Percentiles rank a stretch among this genome's conserved stretches.
phyloP scores from a whole-genome alignment of 2,329 filamentous ascomycete genomes.

The Blastomyces gilchristii region DNA sequence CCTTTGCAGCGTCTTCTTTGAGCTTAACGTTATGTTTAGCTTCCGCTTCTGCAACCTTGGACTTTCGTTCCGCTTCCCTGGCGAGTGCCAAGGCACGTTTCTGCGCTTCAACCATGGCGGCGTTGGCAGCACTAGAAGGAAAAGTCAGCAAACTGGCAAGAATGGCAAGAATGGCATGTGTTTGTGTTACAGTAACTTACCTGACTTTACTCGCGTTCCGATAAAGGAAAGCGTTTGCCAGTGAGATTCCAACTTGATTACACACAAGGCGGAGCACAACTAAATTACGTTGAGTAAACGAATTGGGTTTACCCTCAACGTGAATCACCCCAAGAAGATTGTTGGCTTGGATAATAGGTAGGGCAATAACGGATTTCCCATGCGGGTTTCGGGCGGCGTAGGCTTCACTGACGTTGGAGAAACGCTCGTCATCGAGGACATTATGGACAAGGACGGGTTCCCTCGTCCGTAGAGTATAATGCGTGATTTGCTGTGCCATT shows the following conservation, averaged over 20 bases:
- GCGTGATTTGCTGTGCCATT: conserved; percentile 51
- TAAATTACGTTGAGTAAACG: conserved; percentile 51
- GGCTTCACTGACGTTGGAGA: conserved; percentile 49
- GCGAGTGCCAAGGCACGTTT: conserved; percentile 53
- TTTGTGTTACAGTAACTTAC: conserved; percentile 9
- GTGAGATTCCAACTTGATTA: conserved; percentile 54
- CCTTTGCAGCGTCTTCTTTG: conserved; percentile 56
- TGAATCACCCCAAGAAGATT: conserved; percentile 52
- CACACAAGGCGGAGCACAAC: conserved; percentile 47
- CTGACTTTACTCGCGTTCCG: conserved; percentile 50
- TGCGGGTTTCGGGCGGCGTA: conserved; percentile 47
- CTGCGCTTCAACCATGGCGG: conserved; percentile 56
- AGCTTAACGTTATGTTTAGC: conserved; percentile 55
- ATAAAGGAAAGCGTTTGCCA: conserved; percentile 55
- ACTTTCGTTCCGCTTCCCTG: conserved; percentile 52
- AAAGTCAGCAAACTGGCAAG: conserved; percentile 7
- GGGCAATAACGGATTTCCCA: conserved; percentile 50
- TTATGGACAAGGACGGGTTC: conserved; percentile 56
- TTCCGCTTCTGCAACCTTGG: conserved; percentile 54
- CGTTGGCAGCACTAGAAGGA: conserved; percentile 44
- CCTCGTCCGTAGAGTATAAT: conserved; percentile 52
- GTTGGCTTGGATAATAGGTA: conserved; percentile 53
- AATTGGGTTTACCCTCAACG: conserved; percentile 52
- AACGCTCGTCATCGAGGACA: conserved; percentile 54
- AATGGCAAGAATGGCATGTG: not conserved